A percentile compares a stretch with the other conserved stretches of the same genome.
Evolutionary conservation across 345 rosid species (phyloP).

Genomic region (Salix brachista): DNA sequence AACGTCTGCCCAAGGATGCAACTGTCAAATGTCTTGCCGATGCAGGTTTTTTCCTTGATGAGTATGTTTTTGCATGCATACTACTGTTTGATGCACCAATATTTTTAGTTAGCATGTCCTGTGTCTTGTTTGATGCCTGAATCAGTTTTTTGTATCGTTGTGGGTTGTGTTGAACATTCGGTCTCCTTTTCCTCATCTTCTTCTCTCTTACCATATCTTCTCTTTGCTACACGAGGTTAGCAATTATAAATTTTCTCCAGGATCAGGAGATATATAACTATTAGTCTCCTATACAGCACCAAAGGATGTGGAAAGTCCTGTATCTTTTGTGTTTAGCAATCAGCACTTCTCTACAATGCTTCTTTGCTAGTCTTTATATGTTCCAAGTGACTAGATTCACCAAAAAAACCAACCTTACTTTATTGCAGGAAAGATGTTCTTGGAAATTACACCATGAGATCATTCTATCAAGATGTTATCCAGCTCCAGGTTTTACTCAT

Average conservation of each 20-base stretch:
- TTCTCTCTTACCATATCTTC: neutral
- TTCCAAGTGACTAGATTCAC: neutral
- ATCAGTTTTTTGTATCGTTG: neutral
- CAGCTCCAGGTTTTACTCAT: slow-evolving; percentile 56
- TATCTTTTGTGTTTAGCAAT: neutral
- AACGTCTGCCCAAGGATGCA: slow-evolving; percentile 57
- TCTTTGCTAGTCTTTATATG: neutral
- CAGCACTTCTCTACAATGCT: neutral
- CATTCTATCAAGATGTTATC: slow-evolving; percentile 65
- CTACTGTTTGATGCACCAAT: neutral
- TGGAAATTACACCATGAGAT: slow-evolving; percentile 55
- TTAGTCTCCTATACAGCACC: neutral
- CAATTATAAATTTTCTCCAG: neutral
- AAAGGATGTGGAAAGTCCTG: neutral
- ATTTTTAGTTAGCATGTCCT: neutral
- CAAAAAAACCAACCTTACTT: slow-evolving; percentile 16
- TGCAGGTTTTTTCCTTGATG: slow-evolving; percentile 83
- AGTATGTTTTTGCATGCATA: slow-evolving; percentile 47
- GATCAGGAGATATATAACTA: neutral
- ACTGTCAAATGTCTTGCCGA: slow-evolving; percentile 91
- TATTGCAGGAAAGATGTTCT: slow-evolving; percentile 62
- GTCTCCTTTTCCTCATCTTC: neutral
- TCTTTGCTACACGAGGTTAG: neutral
- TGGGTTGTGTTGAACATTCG: neutral
- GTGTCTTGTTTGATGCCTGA: neutral